Conservation (phyloP, 495 filamentous ascomycete species). For the Elasticomyces elasticus region DNA sequence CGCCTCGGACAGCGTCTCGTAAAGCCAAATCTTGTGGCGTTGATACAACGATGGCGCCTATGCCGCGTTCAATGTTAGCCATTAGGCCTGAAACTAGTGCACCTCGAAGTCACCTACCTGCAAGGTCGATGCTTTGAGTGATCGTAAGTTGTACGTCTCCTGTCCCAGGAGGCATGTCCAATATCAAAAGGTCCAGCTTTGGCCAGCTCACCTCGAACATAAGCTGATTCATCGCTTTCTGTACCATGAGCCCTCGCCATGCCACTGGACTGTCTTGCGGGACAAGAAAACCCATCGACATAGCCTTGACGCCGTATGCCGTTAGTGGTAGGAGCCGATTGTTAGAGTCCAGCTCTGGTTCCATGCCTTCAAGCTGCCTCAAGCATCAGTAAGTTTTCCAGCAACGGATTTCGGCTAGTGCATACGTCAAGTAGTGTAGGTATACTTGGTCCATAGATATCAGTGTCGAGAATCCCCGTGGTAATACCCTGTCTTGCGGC, state of each 20-base stretch:
- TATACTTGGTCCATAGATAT: slow-evolving; percentile 93
- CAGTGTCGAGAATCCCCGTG: slow-evolving; percentile 82
- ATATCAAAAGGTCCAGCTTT: slow-evolving; percentile 67
- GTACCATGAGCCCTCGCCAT: slow-evolving; percentile 95
- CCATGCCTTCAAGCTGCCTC: slow-evolving; percentile 21
- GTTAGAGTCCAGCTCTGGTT: slow-evolving; percentile 25
- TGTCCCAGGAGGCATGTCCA: slow-evolving; percentile 90
- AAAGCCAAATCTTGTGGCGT: slow-evolving; percentile 89
- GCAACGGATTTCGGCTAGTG: slow-evolving; percentile 14
- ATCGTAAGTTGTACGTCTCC: slow-evolving; percentile 91
- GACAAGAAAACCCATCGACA: slow-evolving; percentile 96
- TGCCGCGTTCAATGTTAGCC: background rate
- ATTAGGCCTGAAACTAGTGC: background rate
- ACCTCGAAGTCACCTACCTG: slow-evolving; percentile 43
- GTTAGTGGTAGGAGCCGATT: slow-evolving; percentile 77
- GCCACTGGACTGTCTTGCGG: slow-evolving; percentile 71
- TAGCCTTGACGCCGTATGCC: slow-evolving; percentile 94
- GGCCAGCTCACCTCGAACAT: slow-evolving; percentile 91
- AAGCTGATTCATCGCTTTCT: slow-evolving; percentile 92
- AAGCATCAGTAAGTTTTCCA: slow-evolving; percentile 51
- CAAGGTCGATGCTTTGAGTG: slow-evolving; percentile 77
- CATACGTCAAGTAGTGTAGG: slow-evolving; percentile 78
- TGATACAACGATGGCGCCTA: slow-evolving; percentile 76
- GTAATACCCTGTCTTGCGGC: slow-evolving; percentile 71
- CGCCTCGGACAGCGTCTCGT: slow-evolving; percentile 77